A percentile compares a stretch with the other conserved stretches of the same genome.
Evolutionary conservation across 805 yeast genomes (phyloP).

Genomic region (Candida nanaspora): DNA sequence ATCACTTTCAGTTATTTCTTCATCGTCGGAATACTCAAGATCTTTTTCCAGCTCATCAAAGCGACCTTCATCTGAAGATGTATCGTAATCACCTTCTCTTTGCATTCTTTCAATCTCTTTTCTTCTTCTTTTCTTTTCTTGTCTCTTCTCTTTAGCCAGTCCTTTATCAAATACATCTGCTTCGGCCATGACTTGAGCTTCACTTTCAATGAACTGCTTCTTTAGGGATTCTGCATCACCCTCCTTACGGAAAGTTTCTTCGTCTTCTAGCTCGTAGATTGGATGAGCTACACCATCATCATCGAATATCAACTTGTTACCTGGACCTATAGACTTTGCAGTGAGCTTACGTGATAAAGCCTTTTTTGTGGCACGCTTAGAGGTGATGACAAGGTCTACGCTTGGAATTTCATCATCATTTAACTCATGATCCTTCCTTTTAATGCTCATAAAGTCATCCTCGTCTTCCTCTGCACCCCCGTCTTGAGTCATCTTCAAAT

Average conservation of each 20-base stretch:
- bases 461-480: constrained; percentile 41
- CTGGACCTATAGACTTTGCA: constrained; percentile 50
- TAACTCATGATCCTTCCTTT: constrained; percentile 68
- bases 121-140: constrained; percentile 84
- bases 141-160: constrained; percentile 67
- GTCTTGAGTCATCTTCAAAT: constrained; percentile 56
- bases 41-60: constrained; percentile 37
- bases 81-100: constrained; percentile 31
- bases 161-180: constrained; percentile 76
- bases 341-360: constrained; percentile 84
- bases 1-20: constrained; percentile 25
- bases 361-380: constrained; percentile 77
- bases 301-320: constrained; percentile 80
- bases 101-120: constrained; percentile 65
- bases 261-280: constrained; percentile 83
- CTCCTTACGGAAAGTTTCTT: constrained; percentile 68
- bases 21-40: constrained; percentile 30
- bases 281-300: constrained; percentile 94
- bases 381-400: constrained; percentile 49
- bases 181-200: constrained; percentile 57
- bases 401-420: constrained; percentile 60
- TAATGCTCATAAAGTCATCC: constrained; percentile 76
- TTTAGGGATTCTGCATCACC: constrained; percentile 66
- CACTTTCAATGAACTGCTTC: constrained; percentile 56
- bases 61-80: constrained; percentile 11